Evolutionary conservation across 805 yeast species (phyloP), one percentile per base, ranked within the genome.

Genomic region (Scheffersomyces ergatensis): DNA sequence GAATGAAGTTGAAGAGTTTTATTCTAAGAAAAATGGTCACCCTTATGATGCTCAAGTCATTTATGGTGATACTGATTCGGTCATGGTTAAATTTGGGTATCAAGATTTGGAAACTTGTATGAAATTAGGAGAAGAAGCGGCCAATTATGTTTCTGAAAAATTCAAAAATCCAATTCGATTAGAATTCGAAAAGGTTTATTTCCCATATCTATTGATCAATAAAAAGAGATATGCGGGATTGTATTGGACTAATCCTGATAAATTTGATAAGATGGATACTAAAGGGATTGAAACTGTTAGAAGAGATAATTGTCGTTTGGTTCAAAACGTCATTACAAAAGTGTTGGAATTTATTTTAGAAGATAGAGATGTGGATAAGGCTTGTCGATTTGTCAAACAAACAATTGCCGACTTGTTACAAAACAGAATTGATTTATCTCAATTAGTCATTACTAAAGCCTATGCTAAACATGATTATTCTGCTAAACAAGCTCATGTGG

Each of bases 21-120:
- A 89, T 57, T 76, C 80, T 9, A 83, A 80, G n/a, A 78, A 77
- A 42, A 89, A 92, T 61, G 98, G 98, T 1, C 84, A 73, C 54
- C 74, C 77, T n/a, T 82, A 75, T 57, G 95, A 93, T 65, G 83
- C 98, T 0, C 78, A 84, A 50, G 99, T 93, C 46, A 84, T 93
- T 31, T 93, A 93, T 59, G 99, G 99, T 72, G 99, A 93, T 64
- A 93, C 99, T 0, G 99, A 93, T 76, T 95, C 99, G 7, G 99
- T 93, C 14, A 95, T 93, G 99, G 97, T 93, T 33, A 90, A 89
- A 58, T 93, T 93, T 68, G 99, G 99, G 2, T 79, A 82, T 24
- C 69, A 72, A 8, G 95, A 89, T 55, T 62, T 92, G 47, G 82
- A 74, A 40, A 85, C 85, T 23, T 87, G 96, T 50, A 95, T 93